Conservation (phyloP, 1,139 yeast species). For the Kurtzmaniella quercitrusa region DNA sequence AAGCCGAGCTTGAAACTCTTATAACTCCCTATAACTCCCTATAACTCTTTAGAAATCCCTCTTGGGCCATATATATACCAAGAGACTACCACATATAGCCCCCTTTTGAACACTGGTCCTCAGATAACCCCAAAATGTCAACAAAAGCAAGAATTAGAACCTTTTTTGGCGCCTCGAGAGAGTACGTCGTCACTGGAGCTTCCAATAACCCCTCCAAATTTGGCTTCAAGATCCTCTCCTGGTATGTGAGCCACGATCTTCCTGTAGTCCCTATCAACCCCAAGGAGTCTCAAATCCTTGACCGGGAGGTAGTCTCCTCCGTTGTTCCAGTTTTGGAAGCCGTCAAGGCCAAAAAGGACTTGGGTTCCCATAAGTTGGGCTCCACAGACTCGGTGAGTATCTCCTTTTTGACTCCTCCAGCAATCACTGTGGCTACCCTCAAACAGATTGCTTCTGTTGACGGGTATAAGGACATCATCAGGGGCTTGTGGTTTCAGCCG, state of each 20-base stretch:
- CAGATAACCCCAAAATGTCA: slow-evolving; percentile 21
- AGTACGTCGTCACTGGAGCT: slow-evolving; percentile 73
- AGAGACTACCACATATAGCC: no score
- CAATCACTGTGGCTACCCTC: slow-evolving; percentile 47
- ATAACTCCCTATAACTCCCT: no score
- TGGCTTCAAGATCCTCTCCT: slow-evolving; percentile 64
- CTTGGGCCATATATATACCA: no score
- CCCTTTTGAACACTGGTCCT: no score
- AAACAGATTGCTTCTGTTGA: slow-evolving; percentile 31
- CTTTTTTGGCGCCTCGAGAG: slow-evolving; percentile 52
- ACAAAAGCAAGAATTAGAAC: slow-evolving; percentile 34
- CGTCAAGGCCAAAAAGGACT: slow-evolving; percentile 18
- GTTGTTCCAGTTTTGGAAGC: slow-evolving; percentile 31
- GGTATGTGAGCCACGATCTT: slow-evolving; percentile 59
- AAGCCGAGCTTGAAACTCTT: no score
- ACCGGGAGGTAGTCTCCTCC: slow-evolving; percentile 33
- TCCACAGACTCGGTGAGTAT: slow-evolving; percentile 44
- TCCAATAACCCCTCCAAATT: slow-evolving; percentile 60
- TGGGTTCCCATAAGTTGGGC: slow-evolving; percentile 23
- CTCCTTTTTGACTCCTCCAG: slow-evolving; percentile 74
- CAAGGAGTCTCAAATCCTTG: slow-evolving; percentile 42
- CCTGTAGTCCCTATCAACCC: slow-evolving; percentile 71
- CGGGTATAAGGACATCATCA: slow-evolving; percentile 32
- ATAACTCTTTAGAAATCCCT: no score
- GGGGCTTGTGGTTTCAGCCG: slow-evolving; percentile 80